phyloP scores from a whole-genome alignment of 1,139 yeast species.

The Kurtzmaniella quercitrusa region DNA sequence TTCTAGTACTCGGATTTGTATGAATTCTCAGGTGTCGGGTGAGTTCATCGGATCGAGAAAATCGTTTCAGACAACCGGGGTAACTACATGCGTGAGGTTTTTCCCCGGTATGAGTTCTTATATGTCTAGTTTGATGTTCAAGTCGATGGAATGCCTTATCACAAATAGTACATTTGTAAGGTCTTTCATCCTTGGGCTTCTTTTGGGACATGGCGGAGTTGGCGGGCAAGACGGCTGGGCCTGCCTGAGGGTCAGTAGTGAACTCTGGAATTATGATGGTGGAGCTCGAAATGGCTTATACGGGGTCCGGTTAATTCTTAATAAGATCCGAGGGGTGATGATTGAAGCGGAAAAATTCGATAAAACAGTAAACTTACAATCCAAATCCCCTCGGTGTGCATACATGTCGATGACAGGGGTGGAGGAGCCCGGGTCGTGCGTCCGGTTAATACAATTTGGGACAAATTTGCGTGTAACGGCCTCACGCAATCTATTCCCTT shows the following conservation, averaged over 20 bases:
- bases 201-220: constrained; percentile 6
- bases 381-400: constrained; percentile 1
- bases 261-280: background rate
- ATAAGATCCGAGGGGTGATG: background rate
- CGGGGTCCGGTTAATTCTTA: background rate
- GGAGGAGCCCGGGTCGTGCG: constrained; percentile 1
- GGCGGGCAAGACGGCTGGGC: background rate
- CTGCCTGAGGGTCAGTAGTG: background rate
- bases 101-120: constrained; percentile 67
- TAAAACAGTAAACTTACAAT: too few relatives aligned
- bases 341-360: background rate
- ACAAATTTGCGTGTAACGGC: background rate
- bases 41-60: constrained; percentile 64
- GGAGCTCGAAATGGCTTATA: background rate
- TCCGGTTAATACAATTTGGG: background rate
- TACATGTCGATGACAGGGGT: background rate
- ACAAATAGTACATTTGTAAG: constrained; percentile 60
- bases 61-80: constrained; percentile 63
- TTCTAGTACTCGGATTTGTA: constrained; percentile 47
- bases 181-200: constrained; percentile 29
- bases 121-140: constrained; percentile 70
- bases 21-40: constrained; percentile 66
- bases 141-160: constrained; percentile 58
- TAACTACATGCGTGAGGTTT: constrained; percentile 71
- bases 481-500: background rate